phyloP scores from a whole-genome alignment of 1,284 basidiomycete species.

The Ustilago vetiveriae region DNA sequence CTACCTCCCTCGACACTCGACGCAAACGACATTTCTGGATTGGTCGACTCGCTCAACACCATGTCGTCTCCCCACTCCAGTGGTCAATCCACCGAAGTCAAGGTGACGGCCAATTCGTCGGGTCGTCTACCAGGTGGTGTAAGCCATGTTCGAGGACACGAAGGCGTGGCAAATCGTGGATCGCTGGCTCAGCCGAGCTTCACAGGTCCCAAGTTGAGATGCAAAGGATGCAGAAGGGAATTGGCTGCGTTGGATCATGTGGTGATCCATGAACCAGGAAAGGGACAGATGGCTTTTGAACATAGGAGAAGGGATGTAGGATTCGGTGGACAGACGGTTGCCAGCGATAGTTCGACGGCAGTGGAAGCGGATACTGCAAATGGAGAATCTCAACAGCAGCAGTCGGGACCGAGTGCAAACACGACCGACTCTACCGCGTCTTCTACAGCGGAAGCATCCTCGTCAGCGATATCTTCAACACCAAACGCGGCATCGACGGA shows the following conservation, averaged over 20 bases:
- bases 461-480: constrained; percentile 1
- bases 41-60: constrained; percentile 7
- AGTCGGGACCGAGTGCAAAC: too few relatives aligned
- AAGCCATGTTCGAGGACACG: constrained; percentile 36
- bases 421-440: too few relatives aligned
- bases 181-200: constrained; percentile 36
- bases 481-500: too few relatives aligned
- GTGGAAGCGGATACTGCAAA: background rate
- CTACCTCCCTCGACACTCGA: background rate
- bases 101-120: constrained; percentile 42
- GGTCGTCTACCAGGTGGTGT: constrained; percentile 53
- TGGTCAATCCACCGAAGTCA: constrained; percentile 24
- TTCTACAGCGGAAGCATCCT: too few relatives aligned
- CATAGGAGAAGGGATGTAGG: constrained; percentile 47
- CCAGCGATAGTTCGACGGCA: background rate
- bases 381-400: background rate
- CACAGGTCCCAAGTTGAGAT: constrained; percentile 48
- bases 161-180: constrained; percentile 32
- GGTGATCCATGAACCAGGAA: constrained; percentile 60
- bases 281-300: constrained; percentile 62
- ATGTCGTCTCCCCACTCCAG: background rate
- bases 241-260: constrained; percentile 60
- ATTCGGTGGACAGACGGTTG: constrained; percentile 1
- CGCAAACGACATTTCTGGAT: background rate
- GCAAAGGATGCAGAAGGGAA: constrained; percentile 61